Conservation (phyloP, 805 yeast species). For the Ogataea zsoltii region DNA sequence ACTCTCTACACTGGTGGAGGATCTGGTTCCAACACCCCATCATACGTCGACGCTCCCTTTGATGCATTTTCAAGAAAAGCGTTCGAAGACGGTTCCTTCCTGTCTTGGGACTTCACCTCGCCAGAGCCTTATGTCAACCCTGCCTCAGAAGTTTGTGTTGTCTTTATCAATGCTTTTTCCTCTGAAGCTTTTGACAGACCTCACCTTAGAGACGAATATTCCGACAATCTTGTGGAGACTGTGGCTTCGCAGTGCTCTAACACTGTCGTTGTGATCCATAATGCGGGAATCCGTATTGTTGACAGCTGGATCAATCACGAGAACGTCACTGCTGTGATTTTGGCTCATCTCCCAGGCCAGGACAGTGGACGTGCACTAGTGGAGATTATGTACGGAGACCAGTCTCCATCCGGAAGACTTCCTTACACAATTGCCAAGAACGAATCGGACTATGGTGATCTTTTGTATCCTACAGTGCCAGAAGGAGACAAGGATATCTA, state of each 20-base stretch:
- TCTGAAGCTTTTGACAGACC: slow-evolving; percentile 61
- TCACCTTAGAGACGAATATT: slow-evolving; percentile 57
- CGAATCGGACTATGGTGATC: slow-evolving; percentile 41
- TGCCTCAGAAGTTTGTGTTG: slow-evolving; percentile 49
- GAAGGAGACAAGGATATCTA: slow-evolving; percentile 31
- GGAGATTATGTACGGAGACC: slow-evolving; percentile 58
- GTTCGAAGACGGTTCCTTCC: slow-evolving; percentile 14
- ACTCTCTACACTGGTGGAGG: slow-evolving; percentile 65
- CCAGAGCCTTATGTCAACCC: slow-evolving; percentile 47
- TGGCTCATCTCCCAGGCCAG: slow-evolving; percentile 37
- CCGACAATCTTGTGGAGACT: slow-evolving; percentile 48
- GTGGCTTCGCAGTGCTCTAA: slow-evolving; percentile 52
- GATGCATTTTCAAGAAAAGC: slow-evolving; percentile 55
- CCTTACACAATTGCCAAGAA: slow-evolving; percentile 65
- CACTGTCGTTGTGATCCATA: slow-evolving; percentile 56
- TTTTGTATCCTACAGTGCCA: slow-evolving; percentile 33
- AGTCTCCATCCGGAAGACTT: slow-evolving; percentile 61
- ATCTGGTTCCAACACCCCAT: slow-evolving; percentile 57
- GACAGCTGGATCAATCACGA: slow-evolving; percentile 57
- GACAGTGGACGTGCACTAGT: slow-evolving; percentile 57
- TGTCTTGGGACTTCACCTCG: slow-evolving; percentile 29
- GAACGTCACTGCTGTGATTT: slow-evolving; percentile 58
- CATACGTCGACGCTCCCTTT: slow-evolving; percentile 57
- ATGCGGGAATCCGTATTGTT: slow-evolving; percentile 62
- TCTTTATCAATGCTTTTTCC: slow-evolving; percentile 53